Percentiles rank a stretch among this genome's conserved stretches.
Evolutionary conservation across 2,329 filamentous ascomycete genomes (phyloP).

Genomic region (Laburnicola sp.): DNA sequence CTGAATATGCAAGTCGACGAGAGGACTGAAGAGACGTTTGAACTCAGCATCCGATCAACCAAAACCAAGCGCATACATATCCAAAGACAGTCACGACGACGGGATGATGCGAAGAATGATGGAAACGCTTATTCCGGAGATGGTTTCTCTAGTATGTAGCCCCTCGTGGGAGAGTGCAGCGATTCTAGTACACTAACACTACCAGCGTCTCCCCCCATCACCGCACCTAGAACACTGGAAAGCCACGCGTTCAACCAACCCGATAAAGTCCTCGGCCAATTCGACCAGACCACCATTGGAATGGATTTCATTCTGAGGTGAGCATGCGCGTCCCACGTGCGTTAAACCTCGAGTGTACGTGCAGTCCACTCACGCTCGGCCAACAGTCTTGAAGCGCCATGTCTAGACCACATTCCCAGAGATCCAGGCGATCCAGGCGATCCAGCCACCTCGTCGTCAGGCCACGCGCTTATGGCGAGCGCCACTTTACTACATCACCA

Average conservation of each 20-base stretch:
- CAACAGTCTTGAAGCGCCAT: constrained; percentile 41
- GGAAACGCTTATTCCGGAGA: neutral
- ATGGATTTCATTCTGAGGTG: constrained; percentile 45
- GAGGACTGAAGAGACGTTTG: constrained; percentile 14
- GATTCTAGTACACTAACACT: neutral
- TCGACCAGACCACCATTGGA: constrained; percentile 23
- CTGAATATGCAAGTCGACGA: neutral
- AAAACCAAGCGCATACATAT: constrained; percentile 1
- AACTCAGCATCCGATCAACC: neutral
- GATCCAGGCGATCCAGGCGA: constrained; percentile 19
- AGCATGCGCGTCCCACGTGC: neutral
- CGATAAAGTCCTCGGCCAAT: constrained; percentile 14
- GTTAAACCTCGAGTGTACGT: constrained; percentile 38
- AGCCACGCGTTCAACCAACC: constrained; percentile 5
- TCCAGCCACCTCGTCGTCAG: constrained; percentile 19
- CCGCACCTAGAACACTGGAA: neutral
- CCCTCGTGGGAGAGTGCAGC: constrained; percentile 11
- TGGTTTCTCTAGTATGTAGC: neutral
- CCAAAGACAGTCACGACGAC: neutral
- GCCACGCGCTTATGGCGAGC: constrained; percentile 37
- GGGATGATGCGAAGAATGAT: neutral
- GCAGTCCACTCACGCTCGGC: neutral
- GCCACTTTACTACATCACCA: constrained; percentile 31
- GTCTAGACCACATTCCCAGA: constrained; percentile 32
- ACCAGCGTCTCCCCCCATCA: neutral